Base-by-base conservation (phyloP, 129 eudicot species). In the Dittrichia graveolens region DNA sequence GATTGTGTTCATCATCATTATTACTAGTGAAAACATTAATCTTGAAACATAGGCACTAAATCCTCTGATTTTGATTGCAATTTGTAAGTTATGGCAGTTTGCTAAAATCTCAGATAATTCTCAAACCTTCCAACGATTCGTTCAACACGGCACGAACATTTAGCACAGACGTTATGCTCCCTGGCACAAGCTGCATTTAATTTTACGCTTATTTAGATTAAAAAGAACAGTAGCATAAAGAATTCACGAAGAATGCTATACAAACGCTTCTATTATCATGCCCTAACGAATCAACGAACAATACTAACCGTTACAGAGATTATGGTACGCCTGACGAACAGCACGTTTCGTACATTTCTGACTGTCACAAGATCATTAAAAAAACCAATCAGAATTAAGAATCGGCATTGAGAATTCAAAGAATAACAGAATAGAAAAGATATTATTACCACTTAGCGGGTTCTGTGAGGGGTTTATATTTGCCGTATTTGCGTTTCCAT, bases 401-500 rank as follows among this genome's bases (percentile, higher is more conserved):
- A 46, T 16, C 49, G 0, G 40, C 2, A 34, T 40, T 5, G 2
- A 18, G 13, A 16, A 50, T 45, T n/a, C 0, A 68, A 8, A 24
- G 7, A 5, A 65, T 0, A 1, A 46, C 0, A 1, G 9, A 55
- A 70, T 15, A 42, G 42, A 4, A 52, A 8, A 3, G 9, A 14
- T 0, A 4, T 11, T n/a, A 2, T 15, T 77, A 95, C 99, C 99
- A 95, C 83, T 90, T 95, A 9, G 96, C 86, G 13, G 99, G 94
- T 80, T 90, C 99, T 3, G 85, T n/a, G 12, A 95, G 87, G 55
- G 96, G 85, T 74, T 90, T 95, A 67, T 95, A 95, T 80, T 95
- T 95, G 74, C 99, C 99, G 55, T 95, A 90, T 65, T 88, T 95
- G 60, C 97, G 94, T 65, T 90, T 90, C 97, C 99, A 95, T 64